Conservation (phyloP, 2,329 filamentous ascomycete genomes). For the Madurella fahalii region DNA sequence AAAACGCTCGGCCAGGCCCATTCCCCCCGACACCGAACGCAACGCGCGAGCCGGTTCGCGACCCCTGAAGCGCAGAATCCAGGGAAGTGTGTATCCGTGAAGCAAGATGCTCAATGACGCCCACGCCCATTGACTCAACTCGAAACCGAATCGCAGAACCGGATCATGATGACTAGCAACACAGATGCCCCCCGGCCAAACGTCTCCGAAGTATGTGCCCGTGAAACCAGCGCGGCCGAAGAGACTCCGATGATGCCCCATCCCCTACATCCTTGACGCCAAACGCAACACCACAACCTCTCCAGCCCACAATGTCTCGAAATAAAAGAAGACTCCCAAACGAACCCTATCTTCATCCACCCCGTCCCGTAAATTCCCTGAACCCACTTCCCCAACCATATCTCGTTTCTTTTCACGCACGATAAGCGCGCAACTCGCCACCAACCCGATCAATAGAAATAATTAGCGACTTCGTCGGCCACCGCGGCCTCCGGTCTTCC, state of each 20-base stretch:
- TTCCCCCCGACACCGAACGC: neutral
- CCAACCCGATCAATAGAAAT: constrained; percentile 14
- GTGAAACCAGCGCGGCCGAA: no score
- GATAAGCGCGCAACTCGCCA: constrained; percentile 10
- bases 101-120: neutral
- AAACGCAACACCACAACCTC: neutral
- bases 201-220: no score
- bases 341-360: no score
- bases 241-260: neutral
- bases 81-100: no score
- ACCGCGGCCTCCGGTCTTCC: neutral
- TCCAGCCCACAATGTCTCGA: no score
- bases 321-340: no score
- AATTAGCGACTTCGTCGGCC: constrained; percentile 11
- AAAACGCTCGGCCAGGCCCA: neutral
- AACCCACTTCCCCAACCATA: neutral
- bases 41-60: no score
- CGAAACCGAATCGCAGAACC: neutral
- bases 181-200: no score
- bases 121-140: neutral
- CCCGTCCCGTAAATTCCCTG: neutral
- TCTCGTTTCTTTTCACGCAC: constrained; percentile 6
- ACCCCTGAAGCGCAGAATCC: no score
- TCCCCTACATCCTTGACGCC: neutral
- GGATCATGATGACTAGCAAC: neutral